Evolutionary conservation across 805 yeast species (phyloP), one percentile per base, ranked within the genome.

Genomic region (Saccharomycopsis olivae): DNA sequence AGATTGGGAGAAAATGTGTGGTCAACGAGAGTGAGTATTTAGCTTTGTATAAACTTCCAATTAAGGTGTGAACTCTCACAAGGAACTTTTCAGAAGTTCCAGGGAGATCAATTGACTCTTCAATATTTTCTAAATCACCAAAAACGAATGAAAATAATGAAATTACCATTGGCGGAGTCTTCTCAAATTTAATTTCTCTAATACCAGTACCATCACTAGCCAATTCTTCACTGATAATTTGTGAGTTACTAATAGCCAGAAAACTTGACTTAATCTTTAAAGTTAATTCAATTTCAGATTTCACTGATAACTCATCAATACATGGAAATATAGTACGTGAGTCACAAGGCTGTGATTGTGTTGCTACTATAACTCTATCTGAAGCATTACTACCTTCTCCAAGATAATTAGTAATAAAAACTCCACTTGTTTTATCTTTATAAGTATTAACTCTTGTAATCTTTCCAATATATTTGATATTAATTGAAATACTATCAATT

Each of bases 291-390:
- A 76, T 64, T 1, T 70, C 63, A 3, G 74, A 65, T 51, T 78
- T 80, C 24, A 59, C 55, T n/a, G 61, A 50, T 5, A 75, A 65
- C 50, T 80, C 87, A 54, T 82, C 92, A 10, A 81, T 51, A 50
- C 80, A 72, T 2, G 94, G 94, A 51, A 76, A 76, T 10, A 82
- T 68, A 35, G 53, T 52, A 48, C 79, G 64, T 3, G 86, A 78
- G 47, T 68, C 77, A 14, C 66, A 64, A 0, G 92, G 87, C 53
- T 81, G 88, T 32, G 75, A 66, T 51, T 83, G 92, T 1, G 92
- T 78, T 0, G 87, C 76, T 24, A 81, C 52, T 10, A 80, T 59
- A 42, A 59, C 67, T 46, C 71, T 68, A 43, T 71, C 66, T 1
- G 77, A 59, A 17, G 54, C 60, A 5, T 77, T 77, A 1, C 71